phyloP scores from a whole-genome alignment of 768 basidiomycete genomes.

The Pisolithus orientalis region DNA sequence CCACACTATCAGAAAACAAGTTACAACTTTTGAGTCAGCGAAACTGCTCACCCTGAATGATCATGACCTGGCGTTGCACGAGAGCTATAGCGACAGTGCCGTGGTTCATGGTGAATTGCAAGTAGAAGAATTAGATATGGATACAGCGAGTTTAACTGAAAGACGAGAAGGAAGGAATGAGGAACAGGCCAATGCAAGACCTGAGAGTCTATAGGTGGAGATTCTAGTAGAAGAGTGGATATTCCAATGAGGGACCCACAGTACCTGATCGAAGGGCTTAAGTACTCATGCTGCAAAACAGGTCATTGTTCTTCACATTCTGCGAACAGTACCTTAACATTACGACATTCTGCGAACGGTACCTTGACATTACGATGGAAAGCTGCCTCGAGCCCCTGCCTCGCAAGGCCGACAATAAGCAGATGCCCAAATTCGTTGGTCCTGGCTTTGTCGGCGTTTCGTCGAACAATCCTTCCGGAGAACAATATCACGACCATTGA shows the following conservation, averaged over 20 bases:
- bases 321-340: neutral
- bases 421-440: conserved; percentile 5
- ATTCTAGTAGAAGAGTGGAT: neutral
- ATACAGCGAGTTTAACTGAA: conserved; percentile 7
- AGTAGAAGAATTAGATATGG: neutral
- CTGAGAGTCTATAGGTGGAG: neutral
- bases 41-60: conserved; percentile 52
- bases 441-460: conserved; percentile 1
- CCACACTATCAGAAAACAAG: conserved; percentile 3
- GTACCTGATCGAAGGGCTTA: conserved; percentile 13
- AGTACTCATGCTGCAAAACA: conserved; percentile 1
- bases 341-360: neutral
- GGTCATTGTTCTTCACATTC: conserved; percentile 13
- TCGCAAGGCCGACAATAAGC: conserved; percentile 9
- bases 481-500: neutral
- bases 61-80: conserved; percentile 59
- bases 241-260: neutral
- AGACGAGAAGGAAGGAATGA: conserved; percentile 5
- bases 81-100: conserved; percentile 64
- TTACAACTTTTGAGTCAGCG: neutral
- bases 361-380: neutral
- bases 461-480: neutral
- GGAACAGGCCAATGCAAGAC: neutral
- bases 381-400: neutral
- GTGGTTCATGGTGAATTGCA: conserved; percentile 35